Evolutionary conservation across 2,329 filamentous ascomycete species (phyloP).

Genomic region (Coleophoma crateriformis): DNA sequence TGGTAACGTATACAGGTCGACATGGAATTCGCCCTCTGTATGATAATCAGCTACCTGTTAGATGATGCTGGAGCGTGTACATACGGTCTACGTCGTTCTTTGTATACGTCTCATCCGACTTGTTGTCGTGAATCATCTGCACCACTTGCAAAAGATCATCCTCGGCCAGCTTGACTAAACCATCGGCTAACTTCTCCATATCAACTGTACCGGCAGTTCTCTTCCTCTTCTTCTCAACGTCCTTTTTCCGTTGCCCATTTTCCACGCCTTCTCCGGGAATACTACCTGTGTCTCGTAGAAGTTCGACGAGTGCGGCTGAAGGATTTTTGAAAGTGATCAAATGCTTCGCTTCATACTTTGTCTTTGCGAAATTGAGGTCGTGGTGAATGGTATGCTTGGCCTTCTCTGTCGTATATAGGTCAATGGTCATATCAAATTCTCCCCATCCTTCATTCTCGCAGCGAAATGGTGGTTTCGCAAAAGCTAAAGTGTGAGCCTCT

Average conservation of each 20-base stretch:
- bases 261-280: slow-evolving; percentile 64
- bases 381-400: slow-evolving; percentile 75
- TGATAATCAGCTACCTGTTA: background rate
- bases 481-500: slow-evolving; percentile 42
- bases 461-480: slow-evolving; percentile 79
- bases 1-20: slow-evolving; percentile 95
- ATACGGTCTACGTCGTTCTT: slow-evolving; percentile 94
- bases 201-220: slow-evolving; percentile 60
- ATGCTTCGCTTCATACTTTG: slow-evolving; percentile 79
- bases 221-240: slow-evolving; percentile 72
- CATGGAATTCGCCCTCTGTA: slow-evolving; percentile 90
- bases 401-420: slow-evolving; percentile 79
- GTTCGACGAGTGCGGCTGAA: slow-evolving; percentile 73
- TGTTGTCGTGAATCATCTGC: slow-evolving; percentile 97
- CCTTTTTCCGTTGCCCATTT: slow-evolving; percentile 55
- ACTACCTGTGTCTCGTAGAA: slow-evolving; percentile 77
- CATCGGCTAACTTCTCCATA: slow-evolving; percentile 95
- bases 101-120: slow-evolving; percentile 88
- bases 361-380: slow-evolving; percentile 84
- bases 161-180: slow-evolving; percentile 80
- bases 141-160: slow-evolving; percentile 93
- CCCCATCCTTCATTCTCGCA: slow-evolving; percentile 97
- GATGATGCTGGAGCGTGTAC: slow-evolving; percentile 27
- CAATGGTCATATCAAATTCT: slow-evolving; percentile 93
- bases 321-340: slow-evolving; percentile 86